Percentiles rank a stretch among this genome's conserved stretches.
Conservation (phyloP, 305 asterid genomes). For the Rubia tinctorum region DNA sequence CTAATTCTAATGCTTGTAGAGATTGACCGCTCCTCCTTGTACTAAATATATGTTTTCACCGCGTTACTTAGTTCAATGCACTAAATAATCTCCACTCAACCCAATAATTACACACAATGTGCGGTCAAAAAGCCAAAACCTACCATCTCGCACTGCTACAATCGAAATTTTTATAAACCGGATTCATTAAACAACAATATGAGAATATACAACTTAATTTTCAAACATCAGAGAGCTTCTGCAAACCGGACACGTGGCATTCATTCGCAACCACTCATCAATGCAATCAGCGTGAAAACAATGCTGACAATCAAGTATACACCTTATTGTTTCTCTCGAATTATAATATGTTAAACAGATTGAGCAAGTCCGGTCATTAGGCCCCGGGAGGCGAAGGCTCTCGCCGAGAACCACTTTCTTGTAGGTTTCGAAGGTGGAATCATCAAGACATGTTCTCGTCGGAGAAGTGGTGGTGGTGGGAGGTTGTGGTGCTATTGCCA, state of each 20-base stretch:
- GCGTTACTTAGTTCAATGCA: too few relatives aligned
- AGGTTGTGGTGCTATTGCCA: conserved; percentile 11
- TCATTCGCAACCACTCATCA: conserved; percentile 69
- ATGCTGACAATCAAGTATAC: conserved; percentile 72
- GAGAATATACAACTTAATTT: neutral
- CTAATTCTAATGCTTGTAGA: too few relatives aligned
- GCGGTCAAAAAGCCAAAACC: too few relatives aligned
- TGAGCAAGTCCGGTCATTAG: conserved; percentile 62
- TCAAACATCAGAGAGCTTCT: conserved; percentile 44
- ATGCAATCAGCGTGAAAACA: conserved; percentile 77
- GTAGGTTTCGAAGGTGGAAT: conserved; percentile 63
- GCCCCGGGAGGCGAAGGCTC: conserved; percentile 67
- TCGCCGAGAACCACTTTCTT: conserved; percentile 58
- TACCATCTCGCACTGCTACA: too few relatives aligned
- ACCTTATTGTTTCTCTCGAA: conserved; percentile 51
- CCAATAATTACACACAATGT: too few relatives aligned
- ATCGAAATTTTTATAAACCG: too few relatives aligned
- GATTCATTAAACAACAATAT: too few relatives aligned
- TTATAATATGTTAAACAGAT: conserved; percentile 61
- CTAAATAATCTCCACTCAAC: too few relatives aligned
- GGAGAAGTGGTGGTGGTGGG: neutral
- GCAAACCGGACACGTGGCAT: conserved; percentile 68
- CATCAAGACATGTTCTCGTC: conserved; percentile 45
- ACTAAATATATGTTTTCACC: too few relatives aligned
- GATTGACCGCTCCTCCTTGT: too few relatives aligned